Evolutionary conservation across 345 rosid species (phyloP).

Genomic region (Durio zibethinus): DNA sequence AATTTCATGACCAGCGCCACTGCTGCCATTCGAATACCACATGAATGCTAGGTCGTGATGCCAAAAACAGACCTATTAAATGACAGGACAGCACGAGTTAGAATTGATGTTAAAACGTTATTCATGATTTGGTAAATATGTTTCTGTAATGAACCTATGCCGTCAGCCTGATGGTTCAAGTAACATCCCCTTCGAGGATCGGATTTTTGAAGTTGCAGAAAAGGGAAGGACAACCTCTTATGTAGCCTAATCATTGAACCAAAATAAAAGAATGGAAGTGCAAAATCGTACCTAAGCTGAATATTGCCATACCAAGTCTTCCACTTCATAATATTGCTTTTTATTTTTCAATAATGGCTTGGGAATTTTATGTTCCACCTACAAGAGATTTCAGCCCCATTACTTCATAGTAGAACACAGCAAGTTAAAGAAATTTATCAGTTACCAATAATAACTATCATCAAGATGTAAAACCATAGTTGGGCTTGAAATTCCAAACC

Average conservation of each 20-base stretch:
- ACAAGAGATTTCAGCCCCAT: slow-evolving; percentile 8
- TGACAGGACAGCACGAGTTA: neutral
- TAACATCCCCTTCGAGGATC: neutral
- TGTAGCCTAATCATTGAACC: neutral
- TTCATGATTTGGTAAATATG: too few relatives aligned
- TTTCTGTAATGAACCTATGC: too few relatives aligned
- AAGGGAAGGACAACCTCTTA: neutral
- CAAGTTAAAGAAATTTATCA: neutral
- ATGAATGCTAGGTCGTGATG: slow-evolving; percentile 64
- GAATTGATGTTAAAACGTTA: neutral
- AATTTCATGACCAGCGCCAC: slow-evolving; percentile 60
- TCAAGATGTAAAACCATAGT: neutral
- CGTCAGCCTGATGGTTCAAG: too few relatives aligned
- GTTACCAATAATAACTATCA: neutral
- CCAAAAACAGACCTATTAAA: slow-evolving; percentile 79
- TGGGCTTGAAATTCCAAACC: slow-evolving; percentile 34
- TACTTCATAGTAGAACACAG: too few relatives aligned
- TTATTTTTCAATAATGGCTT: slow-evolving; percentile 54
- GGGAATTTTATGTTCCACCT: slow-evolving; percentile 75
- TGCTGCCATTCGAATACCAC: slow-evolving; percentile 55
- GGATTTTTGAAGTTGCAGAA: neutral
- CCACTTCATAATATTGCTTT: slow-evolving; percentile 66
- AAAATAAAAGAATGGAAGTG: neutral
- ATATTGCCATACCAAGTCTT: slow-evolving; percentile 98
- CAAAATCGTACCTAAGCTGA: slow-evolving; percentile 67